Base-by-base conservation (phyloP, 306 rosid genomes). In the Acacia acuminata region DNA sequence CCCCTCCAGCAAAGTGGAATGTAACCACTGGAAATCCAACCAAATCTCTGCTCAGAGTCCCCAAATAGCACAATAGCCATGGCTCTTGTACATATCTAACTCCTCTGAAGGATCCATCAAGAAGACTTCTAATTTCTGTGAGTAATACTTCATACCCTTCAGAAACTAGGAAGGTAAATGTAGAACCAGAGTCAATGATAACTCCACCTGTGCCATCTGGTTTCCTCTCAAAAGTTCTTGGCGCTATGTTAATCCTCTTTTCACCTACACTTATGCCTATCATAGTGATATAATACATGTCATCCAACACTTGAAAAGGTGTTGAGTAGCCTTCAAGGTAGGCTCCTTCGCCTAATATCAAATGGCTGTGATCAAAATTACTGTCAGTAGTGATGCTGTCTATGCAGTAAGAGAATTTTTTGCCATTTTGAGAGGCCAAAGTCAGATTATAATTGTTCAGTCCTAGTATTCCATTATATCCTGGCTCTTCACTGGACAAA, bases 311-410 rank as follows among this genome's bases (percentile, higher is more conserved):
- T 56, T 82, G 16, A 63, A 85, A 81, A 32, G 53, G 79, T 11
- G 93, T 87, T 9, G 79, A 3, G 68, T 65, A 10, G 10, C 93
- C 93, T 89, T 87, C 84, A 63, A 84, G 83, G 50, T 73, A 77
- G 11, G 87, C 87, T n/a, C 83, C 88, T 47, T 84, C 87, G 9
- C 92, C 93, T 43, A 85, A 77, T 60, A 87, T 74, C 70, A 89
- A 36, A 19, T 89, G 90, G 76, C 86, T 84, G 32, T 83, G 71
- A 72, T 50, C 79, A 44, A 84, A 85, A 10, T 63, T 13, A 71
- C 42, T 80, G 64, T 87, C 88, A 60, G 71, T 25, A 51, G 71
- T 25, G 19, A 89, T 25, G 71, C 74, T 84, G 5, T 89, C 92
- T 53, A 87, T 51, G 86, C 90, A 89, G 73, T 85, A 89, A 45